Base-by-base conservation (phyloP, 2,329 filamentous ascomycete genomes). In the Alternaria gaisen region DNA sequence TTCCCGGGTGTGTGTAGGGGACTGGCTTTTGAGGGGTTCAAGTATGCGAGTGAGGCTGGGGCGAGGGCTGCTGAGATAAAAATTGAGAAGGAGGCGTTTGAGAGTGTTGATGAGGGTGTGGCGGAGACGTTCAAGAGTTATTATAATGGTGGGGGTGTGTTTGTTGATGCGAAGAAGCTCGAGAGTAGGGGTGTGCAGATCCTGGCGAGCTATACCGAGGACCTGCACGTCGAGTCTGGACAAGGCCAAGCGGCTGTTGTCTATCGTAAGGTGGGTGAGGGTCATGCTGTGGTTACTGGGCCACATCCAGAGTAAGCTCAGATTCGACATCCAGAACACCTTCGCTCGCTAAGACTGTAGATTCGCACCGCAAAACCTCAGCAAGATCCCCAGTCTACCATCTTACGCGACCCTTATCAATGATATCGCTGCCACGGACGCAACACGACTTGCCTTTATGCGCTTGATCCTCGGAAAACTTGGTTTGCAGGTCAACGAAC, bases 101-200 rank as follows among this genome's bases (percentile, higher is more conserved):
- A 80, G 0, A 72, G 71, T 7, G 74, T 70, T 0, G 77, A 75
- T 42, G 84, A 82, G 0, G 79, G 81, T 4, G 76, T 90, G 1
- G 86, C 89, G 0, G 84, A 87, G 1, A 82, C 83, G 1, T 92
- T 97, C 61, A 83, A 85, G 54, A 90, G 88, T 14, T 99, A 99
- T 75, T 97, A 94, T 78, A 99, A 99, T 70, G 95, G 95, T 1
- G 95, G 95, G 1, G 94, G 95, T 4, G 88, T 97, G 1, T 99
- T 98, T 80, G 92, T 97, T 1, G 90, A 95, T 79, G 90, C 91
- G 1, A 84, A 85, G 3, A 86, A 85, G 44, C 83, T 87, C 57
- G 81, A 83, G 56, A 84, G 86, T 30, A 81, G 84, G 64, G 91
- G 90, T 2, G 87, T 97, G 0, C 88, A 97, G 77, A 85, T 97